These are phyloP conservation scores for Diaporthe velutina DNA, from an alignment of 2,329 filamentous ascomycete genomes.

Conservation along the genomic window DNA sequence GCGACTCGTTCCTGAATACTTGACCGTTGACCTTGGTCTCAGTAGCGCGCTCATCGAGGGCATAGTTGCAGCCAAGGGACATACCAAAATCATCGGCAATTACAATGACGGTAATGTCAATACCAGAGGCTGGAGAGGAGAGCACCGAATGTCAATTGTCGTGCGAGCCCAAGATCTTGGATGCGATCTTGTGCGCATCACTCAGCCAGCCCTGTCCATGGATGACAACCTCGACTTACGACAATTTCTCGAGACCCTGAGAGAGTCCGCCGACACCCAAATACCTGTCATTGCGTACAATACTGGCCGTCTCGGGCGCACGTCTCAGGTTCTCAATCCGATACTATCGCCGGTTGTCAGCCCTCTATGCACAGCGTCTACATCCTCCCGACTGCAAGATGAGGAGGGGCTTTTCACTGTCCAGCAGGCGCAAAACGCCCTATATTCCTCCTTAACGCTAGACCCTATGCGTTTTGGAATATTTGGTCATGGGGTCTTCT, in stretches of 20 bases:
- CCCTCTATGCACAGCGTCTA: neutral
- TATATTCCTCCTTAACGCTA: conserved; percentile 68
- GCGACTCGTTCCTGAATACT: neutral
- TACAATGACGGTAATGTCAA: neutral
- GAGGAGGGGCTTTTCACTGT: neutral
- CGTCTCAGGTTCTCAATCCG: neutral
- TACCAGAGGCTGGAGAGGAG: conserved; percentile 50
- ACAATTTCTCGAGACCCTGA: conserved; percentile 55
- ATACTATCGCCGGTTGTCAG: neutral
- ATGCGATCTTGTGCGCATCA: conserved; percentile 65
- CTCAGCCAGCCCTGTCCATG: conserved; percentile 59
- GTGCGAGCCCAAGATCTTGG: conserved; percentile 56
- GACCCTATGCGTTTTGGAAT: conserved; percentile 72
- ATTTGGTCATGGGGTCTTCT: conserved; percentile 69
- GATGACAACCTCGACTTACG: conserved; percentile 66
- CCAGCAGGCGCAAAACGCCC: conserved; percentile 36
- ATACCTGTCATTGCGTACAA: conserved; percentile 11
- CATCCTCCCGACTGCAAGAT: neutral
- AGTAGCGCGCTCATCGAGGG: neutral
- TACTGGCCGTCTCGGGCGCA: conserved; percentile 1
- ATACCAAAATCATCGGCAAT: conserved; percentile 10
- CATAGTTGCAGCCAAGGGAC: neutral
- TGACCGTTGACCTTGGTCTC: conserved; percentile 17
- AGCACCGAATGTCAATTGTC: conserved; percentile 47
- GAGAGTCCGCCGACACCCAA: conserved; percentile 44